Base-by-base conservation (phyloP, 1,139 yeast genomes). In the Pneumocystis canis region DNA sequence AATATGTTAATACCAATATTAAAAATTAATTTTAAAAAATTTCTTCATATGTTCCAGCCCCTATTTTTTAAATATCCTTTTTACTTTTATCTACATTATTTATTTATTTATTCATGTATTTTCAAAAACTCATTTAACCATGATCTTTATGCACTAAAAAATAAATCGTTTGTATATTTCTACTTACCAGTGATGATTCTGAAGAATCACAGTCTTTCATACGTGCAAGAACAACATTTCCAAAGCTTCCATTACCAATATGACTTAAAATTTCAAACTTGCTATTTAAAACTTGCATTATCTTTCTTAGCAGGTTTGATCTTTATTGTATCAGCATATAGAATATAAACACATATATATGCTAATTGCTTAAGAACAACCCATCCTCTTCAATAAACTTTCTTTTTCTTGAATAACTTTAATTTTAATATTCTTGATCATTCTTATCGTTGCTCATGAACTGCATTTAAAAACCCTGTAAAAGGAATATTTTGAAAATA, bases 171-270 rank as follows among this genome's bases (percentile, higher is more conserved):
- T 47, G 40, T 20, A 18, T n/a, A 58, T 32, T 33, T 58, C 5
- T 31, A 14, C 30, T 20, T 40, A 61, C 63, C 61, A 30, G 35
- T 33, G 28, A 11, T 14, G 60, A 18, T 14, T 47, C 56, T 30
- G 59, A 25, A 30, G 18, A 28, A 47, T 59, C 16, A 30, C 25
- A 18, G 11, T 39, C 58, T 32, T 64, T 59, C 18, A 57, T 59
- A 7, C 67, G 61, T 28, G 68, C 69, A 7, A 64, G 35, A 11
- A 63, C 39, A 32, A 67, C 69, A 5, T 67, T 64, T 37, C 69
- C 69, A 56, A 67, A 67, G 40, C 65, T 58, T 32, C 69, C 69
- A 40, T 66, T 64, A 31, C 69, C 69, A 20, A 67, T 57, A 28
- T 61, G 57, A 40, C 53, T 58, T 35, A 63, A 28, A 14, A 63